phyloP scores from a whole-genome alignment of 2,329 filamentous ascomycete genomes.

The Talaromyces albobiverticillius region DNA sequence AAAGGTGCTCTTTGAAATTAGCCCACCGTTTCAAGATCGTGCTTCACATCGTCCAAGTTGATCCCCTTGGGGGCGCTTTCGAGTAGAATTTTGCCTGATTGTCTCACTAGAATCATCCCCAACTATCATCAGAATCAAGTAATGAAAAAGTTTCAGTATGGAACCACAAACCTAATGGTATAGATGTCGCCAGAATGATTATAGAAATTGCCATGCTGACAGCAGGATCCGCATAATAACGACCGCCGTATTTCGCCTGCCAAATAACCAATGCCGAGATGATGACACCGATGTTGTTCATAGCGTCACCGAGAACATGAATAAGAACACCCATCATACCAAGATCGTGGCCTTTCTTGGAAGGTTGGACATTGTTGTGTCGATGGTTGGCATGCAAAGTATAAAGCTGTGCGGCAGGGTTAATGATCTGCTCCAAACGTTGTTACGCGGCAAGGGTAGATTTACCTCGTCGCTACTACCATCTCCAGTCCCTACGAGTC shows the following conservation, averaged over 20 bases:
- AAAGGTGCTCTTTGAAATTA: background rate
- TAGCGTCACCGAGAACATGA: slow-evolving; percentile 69
- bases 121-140: background rate
- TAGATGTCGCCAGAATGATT: slow-evolving; percentile 65
- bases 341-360: slow-evolving; percentile 48
- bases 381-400: slow-evolving; percentile 6
- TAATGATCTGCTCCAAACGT: background rate
- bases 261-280: slow-evolving; percentile 67
- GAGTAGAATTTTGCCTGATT: slow-evolving; percentile 61
- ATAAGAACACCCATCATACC: slow-evolving; percentile 69
- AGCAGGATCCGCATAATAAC: slow-evolving; percentile 71
- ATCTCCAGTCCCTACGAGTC: too few species aligned
- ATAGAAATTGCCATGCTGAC: slow-evolving; percentile 67
- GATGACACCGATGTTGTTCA: slow-evolving; percentile 76
- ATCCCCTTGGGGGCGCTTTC: slow-evolving; percentile 64
- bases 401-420: background rate
- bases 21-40: slow-evolving; percentile 63
- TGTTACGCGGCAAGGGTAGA: background rate
- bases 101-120: slow-evolving; percentile 24
- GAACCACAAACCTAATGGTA: slow-evolving; percentile 50
- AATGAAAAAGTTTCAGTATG: background rate
- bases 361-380: slow-evolving; percentile 4
- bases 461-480: background rate
- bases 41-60: slow-evolving; percentile 60
- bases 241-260: slow-evolving; percentile 55